phyloP scores from a whole-genome alignment of 768 basidiomycete genomes.

The Hygrophorus pudorinus region DNA sequence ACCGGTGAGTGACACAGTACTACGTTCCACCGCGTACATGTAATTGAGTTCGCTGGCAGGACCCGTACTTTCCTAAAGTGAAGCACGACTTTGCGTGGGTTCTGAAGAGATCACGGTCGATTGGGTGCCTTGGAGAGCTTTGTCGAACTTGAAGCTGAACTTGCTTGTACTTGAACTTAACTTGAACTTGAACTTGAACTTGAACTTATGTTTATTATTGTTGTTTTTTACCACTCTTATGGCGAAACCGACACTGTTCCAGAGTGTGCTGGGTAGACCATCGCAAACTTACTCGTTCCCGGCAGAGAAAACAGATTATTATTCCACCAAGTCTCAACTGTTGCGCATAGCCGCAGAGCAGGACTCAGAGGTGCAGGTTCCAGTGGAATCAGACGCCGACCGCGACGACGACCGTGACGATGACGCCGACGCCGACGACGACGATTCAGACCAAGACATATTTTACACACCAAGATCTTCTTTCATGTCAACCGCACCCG shows the following conservation, averaged over 20 bases:
- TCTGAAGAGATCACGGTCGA: slow-evolving; percentile 16
- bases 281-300: slow-evolving; percentile 52
- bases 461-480: slow-evolving; percentile 58
- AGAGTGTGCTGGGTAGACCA: slow-evolving; percentile 51
- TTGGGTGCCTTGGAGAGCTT: too few relatives aligned
- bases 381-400: background rate
- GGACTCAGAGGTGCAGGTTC: background rate
- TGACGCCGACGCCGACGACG: slow-evolving; percentile 15
- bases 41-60: slow-evolving; percentile 15
- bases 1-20: slow-evolving; percentile 17
- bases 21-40: background rate
- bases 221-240: slow-evolving; percentile 28
- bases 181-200: too few relatives aligned
- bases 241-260: slow-evolving; percentile 48
- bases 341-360: slow-evolving; percentile 22
- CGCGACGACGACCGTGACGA: slow-evolving; percentile 5
- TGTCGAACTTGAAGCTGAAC: too few relatives aligned
- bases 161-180: too few relatives aligned
- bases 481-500: slow-evolving; percentile 35
- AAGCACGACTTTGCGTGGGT: slow-evolving; percentile 29
- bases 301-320: slow-evolving; percentile 31
- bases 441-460: slow-evolving; percentile 33
- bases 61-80: slow-evolving; percentile 25
- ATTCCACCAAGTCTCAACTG: slow-evolving; percentile 42
- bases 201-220: too few relatives aligned